phyloP scores from a whole-genome alignment of 768 basidiomycete species.

The Lactifluus hygrophoroides region DNA sequence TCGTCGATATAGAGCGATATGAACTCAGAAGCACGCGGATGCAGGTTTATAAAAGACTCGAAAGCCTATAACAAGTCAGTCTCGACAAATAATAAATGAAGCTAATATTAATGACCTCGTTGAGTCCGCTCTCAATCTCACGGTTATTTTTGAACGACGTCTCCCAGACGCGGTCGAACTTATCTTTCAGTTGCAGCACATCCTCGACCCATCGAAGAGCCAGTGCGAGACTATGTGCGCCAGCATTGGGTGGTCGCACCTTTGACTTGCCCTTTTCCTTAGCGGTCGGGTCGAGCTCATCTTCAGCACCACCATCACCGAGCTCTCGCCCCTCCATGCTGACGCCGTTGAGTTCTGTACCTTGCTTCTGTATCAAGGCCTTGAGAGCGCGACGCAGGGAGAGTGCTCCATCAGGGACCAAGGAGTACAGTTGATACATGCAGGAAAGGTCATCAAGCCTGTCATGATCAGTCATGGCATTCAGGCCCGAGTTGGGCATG shows the following conservation, averaged over 20 bases:
- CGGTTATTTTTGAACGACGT: slow-evolving; percentile 64
- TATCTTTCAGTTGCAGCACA: slow-evolving; percentile 86
- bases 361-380: slow-evolving; percentile 62
- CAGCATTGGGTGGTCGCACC: slow-evolving; percentile 30
- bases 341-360: slow-evolving; percentile 68
- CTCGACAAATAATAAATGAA: neutral
- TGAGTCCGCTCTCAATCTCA: slow-evolving; percentile 70
- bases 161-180: slow-evolving; percentile 70
- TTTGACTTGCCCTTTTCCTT: slow-evolving; percentile 50
- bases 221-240: slow-evolving; percentile 40
- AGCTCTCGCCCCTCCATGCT: slow-evolving; percentile 30
- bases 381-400: slow-evolving; percentile 60
- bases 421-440: slow-evolving; percentile 65
- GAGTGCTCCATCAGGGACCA: slow-evolving; percentile 58
- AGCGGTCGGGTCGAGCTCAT: slow-evolving; percentile 28
- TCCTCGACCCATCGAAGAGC: slow-evolving; percentile 93
- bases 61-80: slow-evolving; percentile 57
- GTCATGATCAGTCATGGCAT: slow-evolving; percentile 78
- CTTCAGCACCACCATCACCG: slow-evolving; percentile 29
- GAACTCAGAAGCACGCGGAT: slow-evolving; percentile 84
- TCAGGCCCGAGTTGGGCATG: slow-evolving; percentile 78
- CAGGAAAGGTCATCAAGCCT: slow-evolving; percentile 69
- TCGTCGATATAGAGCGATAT: slow-evolving; percentile 97
- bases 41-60: slow-evolving; percentile 81
- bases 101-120: slow-evolving; percentile 48